These are phyloP conservation scores for Magnolia kwangsiensis DNA, from an alignment of 164 flowering plant species.

Conservation along the genomic window DNA sequence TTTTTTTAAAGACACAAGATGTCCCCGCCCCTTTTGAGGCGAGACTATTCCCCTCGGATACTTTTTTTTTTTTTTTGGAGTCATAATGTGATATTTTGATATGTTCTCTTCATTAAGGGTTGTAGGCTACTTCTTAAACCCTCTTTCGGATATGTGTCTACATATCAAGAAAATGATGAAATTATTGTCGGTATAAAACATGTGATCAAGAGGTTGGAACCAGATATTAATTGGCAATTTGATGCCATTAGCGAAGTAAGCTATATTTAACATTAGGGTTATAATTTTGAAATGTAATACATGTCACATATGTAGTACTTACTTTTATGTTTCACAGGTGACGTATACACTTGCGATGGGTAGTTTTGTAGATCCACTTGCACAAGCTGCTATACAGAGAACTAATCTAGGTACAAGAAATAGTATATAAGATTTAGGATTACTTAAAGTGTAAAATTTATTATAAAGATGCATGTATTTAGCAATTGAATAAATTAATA, in stretches of 20 bases:
- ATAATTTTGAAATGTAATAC: background rate
- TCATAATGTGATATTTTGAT: no score
- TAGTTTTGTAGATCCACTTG: background rate
- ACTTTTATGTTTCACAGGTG: background rate
- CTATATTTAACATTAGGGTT: background rate
- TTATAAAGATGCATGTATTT: background rate
- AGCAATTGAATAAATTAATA: no score
- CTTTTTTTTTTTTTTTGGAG: no score
- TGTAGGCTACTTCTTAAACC: background rate
- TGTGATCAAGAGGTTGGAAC: background rate
- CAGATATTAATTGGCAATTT: background rate
- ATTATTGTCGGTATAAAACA: background rate
- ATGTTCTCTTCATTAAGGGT: no score
- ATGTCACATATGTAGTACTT: background rate
- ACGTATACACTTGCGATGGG: background rate
- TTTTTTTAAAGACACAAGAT: no score
- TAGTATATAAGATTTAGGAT: background rate
- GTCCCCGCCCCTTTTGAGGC: no score
- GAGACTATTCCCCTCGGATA: no score
- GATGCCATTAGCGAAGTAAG: background rate
- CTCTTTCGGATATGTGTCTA: background rate
- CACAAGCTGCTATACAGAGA: background rate
- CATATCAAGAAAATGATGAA: background rate
- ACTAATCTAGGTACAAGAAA: no score
- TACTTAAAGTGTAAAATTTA: no score